phyloP scores from a whole-genome alignment of 2,329 filamentous ascomycete species.

The Phialocephala sp. region DNA sequence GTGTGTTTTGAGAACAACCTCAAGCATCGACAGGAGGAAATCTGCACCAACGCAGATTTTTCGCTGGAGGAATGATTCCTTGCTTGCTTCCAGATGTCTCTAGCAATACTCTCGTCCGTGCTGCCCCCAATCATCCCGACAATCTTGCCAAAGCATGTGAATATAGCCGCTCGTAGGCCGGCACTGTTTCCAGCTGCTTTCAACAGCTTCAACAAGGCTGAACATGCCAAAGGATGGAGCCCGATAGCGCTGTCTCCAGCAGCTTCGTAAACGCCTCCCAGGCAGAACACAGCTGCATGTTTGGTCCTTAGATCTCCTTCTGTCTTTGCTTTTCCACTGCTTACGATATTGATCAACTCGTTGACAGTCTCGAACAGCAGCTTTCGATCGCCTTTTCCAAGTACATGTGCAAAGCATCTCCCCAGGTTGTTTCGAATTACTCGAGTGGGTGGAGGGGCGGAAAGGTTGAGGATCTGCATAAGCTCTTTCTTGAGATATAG shows the following conservation, averaged over 20 bases:
- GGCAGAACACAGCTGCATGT: constrained; percentile 84
- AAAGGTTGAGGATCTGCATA: constrained; percentile 87
- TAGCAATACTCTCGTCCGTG: constrained; percentile 82
- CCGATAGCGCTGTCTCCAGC: constrained; percentile 93
- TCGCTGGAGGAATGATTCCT: constrained; percentile 78
- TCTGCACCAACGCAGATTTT: constrained; percentile 82
- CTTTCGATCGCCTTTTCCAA: constrained; percentile 86
- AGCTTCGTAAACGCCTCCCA: constrained; percentile 89
- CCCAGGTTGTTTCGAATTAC: constrained; percentile 91
- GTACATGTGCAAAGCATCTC: constrained; percentile 80
- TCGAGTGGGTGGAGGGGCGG: constrained; percentile 81
- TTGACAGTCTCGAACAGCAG: constrained; percentile 94
- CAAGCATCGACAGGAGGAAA: constrained; percentile 79
- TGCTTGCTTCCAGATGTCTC: constrained; percentile 92
- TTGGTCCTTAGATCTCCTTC: constrained; percentile 81
- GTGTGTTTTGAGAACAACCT: constrained; percentile 75
- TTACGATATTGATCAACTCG: constrained; percentile 77
- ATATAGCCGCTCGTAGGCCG: constrained; percentile 79
- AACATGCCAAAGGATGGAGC: constrained; percentile 76
- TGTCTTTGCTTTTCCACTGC: constrained; percentile 72
- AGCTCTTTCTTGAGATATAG: constrained; percentile 92
- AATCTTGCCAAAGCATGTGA: constrained; percentile 77
- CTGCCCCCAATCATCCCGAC: constrained; percentile 75
- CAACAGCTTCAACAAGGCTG: constrained; percentile 75
- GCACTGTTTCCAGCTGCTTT: constrained; percentile 82